Evolutionary conservation across 139 green algal genomes (phyloP), one percentile per base, ranked within the genome.

Genomic region (Nannochloris sp.): DNA sequence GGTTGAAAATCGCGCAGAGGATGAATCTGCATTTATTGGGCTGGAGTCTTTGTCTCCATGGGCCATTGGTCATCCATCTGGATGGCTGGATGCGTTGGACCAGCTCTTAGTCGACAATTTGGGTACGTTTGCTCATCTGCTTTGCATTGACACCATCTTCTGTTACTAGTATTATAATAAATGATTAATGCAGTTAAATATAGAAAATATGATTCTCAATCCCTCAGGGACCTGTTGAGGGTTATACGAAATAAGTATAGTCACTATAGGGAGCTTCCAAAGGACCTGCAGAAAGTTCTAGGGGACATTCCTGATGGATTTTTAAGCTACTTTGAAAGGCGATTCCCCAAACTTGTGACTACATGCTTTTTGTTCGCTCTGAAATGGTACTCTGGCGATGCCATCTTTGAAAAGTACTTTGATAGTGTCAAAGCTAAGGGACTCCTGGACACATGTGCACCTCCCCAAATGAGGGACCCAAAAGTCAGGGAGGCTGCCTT

Each of bases 241-340:
- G 88, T 98, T 23, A 83, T 99, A 55, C 81, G 93, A 71, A 99
- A 99, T 87, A 98, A 98, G 83, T 76, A 83, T 71, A 92, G 87
- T 66, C 93, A 99, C 75, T 98, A 89, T 74, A 70, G 87, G 43
- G 93, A 99, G 64, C 86, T 97, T 65, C 90, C 93, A 15, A 31
- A 49, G 5, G 64, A 70, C 7, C 67, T 96, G 57, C 84, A 95
- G 75, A 61, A 65, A 12, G 57, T 83, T 44, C 14, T 94, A 60
- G 86, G 82, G 18, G 71, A 78, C 5, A 48, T 89, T 44, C 81
- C 87, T 4, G 68, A 87, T 10, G 82, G 80, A 48, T 93, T 86
- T 73, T 62, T 88, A 34, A 18, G 31, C 29, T 78, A 74, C 46
- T 78, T 73, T 44, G 36, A 44, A 1, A 25, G 11, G 37, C 67